Conservation (phyloP, 2,329 filamentous ascomycete species). For the Xylariales sp. region DNA sequence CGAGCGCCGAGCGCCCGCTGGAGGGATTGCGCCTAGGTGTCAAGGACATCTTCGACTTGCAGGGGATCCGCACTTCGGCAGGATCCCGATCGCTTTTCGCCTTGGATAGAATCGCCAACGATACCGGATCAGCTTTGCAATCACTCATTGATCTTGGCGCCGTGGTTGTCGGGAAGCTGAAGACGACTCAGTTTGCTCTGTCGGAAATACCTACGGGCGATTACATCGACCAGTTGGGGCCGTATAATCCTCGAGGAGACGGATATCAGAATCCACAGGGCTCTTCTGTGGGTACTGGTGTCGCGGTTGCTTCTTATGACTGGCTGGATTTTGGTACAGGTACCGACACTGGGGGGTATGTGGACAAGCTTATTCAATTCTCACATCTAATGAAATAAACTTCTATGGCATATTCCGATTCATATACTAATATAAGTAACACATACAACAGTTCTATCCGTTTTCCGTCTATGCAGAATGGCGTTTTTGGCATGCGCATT, state of each 20-base stretch:
- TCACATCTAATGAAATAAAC: too few species aligned
- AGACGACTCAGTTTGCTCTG: slow-evolving; percentile 29
- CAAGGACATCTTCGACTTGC: neutral
- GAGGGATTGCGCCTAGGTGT: neutral
- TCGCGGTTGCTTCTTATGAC: slow-evolving; percentile 29
- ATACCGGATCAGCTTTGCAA: neutral
- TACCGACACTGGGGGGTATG: slow-evolving; percentile 27
- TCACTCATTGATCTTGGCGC: slow-evolving; percentile 26
- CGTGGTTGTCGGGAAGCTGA: slow-evolving; percentile 28
- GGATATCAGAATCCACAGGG: slow-evolving; percentile 19
- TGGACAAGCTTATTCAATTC: too few species aligned
- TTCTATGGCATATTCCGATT: too few species aligned
- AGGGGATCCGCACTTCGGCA: neutral
- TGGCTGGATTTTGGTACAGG: slow-evolving; percentile 35
- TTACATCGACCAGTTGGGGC: slow-evolving; percentile 19
- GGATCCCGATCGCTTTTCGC: neutral
- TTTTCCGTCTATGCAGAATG: too few species aligned
- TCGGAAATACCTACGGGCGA: slow-evolving; percentile 19
- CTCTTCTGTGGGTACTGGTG: slow-evolving; percentile 26
- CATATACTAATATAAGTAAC: too few species aligned
- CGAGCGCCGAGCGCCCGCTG: neutral
- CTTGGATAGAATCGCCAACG: neutral
- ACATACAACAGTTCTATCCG: too few species aligned
- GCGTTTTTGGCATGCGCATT: too few species aligned
- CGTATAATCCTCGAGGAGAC: slow-evolving; percentile 12